Base-by-base conservation (phyloP, 192 early-diverging fungal genomes). In the Coemansia sp. region DNA sequence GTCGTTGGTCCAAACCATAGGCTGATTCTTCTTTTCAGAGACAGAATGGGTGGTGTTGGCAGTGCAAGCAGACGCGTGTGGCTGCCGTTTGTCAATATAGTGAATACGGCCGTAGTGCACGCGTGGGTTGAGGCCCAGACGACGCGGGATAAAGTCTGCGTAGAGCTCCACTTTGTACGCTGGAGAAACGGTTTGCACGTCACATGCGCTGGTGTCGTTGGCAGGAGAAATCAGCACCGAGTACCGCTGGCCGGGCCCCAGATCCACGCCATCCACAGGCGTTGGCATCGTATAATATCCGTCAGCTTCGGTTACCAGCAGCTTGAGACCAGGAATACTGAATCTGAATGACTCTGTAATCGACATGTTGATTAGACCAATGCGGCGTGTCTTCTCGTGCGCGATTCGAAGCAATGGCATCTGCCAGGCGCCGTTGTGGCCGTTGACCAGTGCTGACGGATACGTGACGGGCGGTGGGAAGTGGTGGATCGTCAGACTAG, bases 301-400 rank as follows among this genome's bases (percentile, higher is more conserved):
- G 53, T 93, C 92, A 47, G 85, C 84, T 75, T 95, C 93, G 65
- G 94, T 90, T 21, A 95, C 81, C 49, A 77, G 74, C 69, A 95
- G 72, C 18, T 85, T 77, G 81, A 93, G 92, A 18, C 87, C 88
- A 63, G 90, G 90, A 57, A 94, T 87, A 45, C 76, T 83, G 62
- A 95, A 84, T 62, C 84, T 74, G 84, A 88, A 95, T 65, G 84
- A 88, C 48, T 85, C 80, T 48, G 91, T 81, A 10, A 87, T 88
- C 16, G 87, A 85, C 84, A 89, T 91, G 72, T 86, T 89, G 68
- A 95, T 84, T 38, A 95, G 48, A 11, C 92, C 87, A 61, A 95
- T 66, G 64, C 91, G 88, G 76, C 93, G 93, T 15, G 85, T 90
- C 78, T 91, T 92, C 45, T 88, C 90, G 3, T 90, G 85, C n/a